These are phyloP conservation scores for Pleurotus cornucopiae DNA, from an alignment of 768 basidiomycete genomes.

Conservation along the genomic window DNA sequence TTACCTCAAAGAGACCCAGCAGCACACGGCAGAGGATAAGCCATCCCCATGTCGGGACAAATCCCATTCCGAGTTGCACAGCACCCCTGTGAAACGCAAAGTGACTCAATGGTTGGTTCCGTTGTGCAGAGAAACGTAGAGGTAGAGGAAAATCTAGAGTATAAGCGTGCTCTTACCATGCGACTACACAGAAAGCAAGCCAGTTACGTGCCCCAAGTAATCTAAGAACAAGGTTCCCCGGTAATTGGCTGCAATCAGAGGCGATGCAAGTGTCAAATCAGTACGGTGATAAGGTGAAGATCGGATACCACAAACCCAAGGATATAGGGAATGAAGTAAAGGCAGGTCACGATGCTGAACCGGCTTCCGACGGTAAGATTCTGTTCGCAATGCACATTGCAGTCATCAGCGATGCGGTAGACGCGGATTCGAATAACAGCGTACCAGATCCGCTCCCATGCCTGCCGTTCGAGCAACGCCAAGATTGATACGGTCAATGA, in stretches of 20 bases:
- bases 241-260: conserved; percentile 33
- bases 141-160: neutral
- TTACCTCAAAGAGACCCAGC: conserved; percentile 40
- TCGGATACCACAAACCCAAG: conserved; percentile 27
- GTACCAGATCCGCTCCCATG: conserved; percentile 36
- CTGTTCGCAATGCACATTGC: conserved; percentile 17
- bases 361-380: conserved; percentile 28
- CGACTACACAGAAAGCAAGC: conserved; percentile 34
- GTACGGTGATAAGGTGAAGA: neutral
- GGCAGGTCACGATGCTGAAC: conserved; percentile 36
- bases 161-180: conserved; percentile 23
- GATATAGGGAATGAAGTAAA: conserved; percentile 43
- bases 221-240: conserved; percentile 39
- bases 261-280: neutral
- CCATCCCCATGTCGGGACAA: conserved; percentile 34
- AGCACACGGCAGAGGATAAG: conserved; percentile 38
- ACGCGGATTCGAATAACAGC: neutral
- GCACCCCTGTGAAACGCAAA: conserved; percentile 18
- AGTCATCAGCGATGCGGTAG: neutral
- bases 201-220: conserved; percentile 40
- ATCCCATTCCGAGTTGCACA: conserved; percentile 42
- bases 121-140: too few species aligned
- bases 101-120: neutral
- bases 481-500: conserved; percentile 42
- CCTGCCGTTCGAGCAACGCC: conserved; percentile 39